These are phyloP conservation scores for Talaromyces sp. DNA, from an alignment of 2,329 filamentous ascomycete genomes.

Conservation along the genomic window DNA sequence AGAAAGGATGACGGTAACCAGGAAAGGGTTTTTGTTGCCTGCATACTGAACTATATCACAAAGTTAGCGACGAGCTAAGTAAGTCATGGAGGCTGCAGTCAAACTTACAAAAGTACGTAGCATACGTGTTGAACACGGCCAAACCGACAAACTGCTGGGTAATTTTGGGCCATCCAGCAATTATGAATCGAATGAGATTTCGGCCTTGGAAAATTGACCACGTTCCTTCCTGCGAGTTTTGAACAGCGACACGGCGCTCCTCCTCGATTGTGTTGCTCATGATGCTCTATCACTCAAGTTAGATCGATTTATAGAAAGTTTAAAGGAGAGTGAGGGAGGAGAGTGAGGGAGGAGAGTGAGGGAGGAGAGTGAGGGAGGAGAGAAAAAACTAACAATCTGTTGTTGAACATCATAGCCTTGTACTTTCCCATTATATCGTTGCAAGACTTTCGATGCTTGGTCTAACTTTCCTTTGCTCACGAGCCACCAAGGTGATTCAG, in stretches of 20 bases:
- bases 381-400: constrained; percentile 21
- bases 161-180: constrained; percentile 37
- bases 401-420: constrained; percentile 29
- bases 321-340: background rate
- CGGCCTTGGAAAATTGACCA: constrained; percentile 35
- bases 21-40: constrained; percentile 38
- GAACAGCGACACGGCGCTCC: constrained; percentile 27
- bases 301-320: background rate
- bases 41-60: constrained; percentile 34
- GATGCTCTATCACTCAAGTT: constrained; percentile 19
- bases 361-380: background rate
- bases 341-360: too few species aligned
- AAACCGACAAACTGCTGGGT: constrained; percentile 38
- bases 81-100: background rate
- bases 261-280: constrained; percentile 31
- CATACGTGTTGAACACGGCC: constrained; percentile 36
- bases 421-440: constrained; percentile 22
- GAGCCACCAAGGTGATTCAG: constrained; percentile 51
- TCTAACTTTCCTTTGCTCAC: constrained; percentile 45
- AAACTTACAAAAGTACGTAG: constrained; percentile 34
- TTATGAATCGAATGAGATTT: constrained; percentile 33
- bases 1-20: constrained; percentile 38
- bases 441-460: constrained; percentile 18
- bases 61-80: background rate
- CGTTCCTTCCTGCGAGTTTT: constrained; percentile 22